Percentiles rank a stretch among this genome's conserved stretches.
Conservation (phyloP, 2,329 filamentous ascomycete species). For the Colletotrichum phormii region DNA sequence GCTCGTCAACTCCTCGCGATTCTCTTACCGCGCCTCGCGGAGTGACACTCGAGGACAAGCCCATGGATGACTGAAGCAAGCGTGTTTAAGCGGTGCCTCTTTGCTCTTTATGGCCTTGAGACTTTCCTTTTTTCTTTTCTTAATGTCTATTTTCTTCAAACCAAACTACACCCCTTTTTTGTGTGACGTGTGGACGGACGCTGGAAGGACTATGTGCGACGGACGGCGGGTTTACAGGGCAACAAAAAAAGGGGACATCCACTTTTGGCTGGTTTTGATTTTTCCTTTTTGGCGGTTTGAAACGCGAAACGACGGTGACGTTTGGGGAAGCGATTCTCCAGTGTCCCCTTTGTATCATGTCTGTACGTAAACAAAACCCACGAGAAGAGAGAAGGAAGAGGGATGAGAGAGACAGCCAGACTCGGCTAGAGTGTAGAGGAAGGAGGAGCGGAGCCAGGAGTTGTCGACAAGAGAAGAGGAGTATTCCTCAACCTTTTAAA, state of each 20-base stretch:
- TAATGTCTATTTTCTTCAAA: constrained; percentile 33
- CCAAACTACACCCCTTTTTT: constrained; percentile 6
- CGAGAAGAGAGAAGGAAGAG: constrained; percentile 13
- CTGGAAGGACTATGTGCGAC: constrained; percentile 9
- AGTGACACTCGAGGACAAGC: constrained; percentile 63
- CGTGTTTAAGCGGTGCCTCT: constrained; percentile 2
- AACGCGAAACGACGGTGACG: constrained; percentile 25
- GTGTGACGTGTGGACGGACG: constrained; percentile 26
- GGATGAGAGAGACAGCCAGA: not conserved
- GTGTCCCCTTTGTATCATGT: constrained; percentile 36
- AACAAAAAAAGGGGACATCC: constrained; percentile 14
- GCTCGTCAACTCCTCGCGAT: constrained; percentile 41
- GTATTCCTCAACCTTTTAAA: not conserved
- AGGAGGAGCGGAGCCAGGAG: not conserved
- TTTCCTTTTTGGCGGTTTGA: not conserved
- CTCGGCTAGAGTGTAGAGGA: not conserved
- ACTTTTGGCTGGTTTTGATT: constrained; percentile 17
- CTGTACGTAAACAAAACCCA: constrained; percentile 34
- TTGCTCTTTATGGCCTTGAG: not conserved
- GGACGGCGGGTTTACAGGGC: not conserved
- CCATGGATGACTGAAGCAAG: constrained; percentile 60
- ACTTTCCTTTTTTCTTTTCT: constrained; percentile 26
- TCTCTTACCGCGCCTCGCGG: constrained; percentile 48
- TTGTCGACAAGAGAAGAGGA: not conserved
- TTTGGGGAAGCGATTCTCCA: constrained; percentile 29